These are phyloP conservation scores for Irpex rosettiformis DNA, from an alignment of 1,284 basidiomycete genomes.

Conservation along the genomic window DNA sequence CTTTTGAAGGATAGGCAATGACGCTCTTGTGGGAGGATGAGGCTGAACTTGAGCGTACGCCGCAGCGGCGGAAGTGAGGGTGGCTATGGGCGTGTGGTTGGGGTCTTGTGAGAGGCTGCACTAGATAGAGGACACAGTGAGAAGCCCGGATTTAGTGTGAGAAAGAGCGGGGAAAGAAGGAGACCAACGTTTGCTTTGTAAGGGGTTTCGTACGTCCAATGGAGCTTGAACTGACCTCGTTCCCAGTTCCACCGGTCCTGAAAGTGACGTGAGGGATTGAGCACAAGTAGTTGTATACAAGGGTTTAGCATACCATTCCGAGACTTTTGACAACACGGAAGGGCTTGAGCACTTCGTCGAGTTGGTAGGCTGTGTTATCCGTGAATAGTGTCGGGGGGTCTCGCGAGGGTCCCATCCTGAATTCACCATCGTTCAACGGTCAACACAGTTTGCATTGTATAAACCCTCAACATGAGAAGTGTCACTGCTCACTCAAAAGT, in stretches of 20 bases:
- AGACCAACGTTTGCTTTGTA: conserved; percentile 7
- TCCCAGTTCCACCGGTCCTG: conserved; percentile 16
- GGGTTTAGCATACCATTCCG: conserved; percentile 2
- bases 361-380: conserved; percentile 4
- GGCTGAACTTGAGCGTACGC: conserved; percentile 7
- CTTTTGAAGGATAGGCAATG: too few relatives aligned
- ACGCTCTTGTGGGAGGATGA: too few relatives aligned
- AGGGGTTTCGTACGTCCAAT: conserved; percentile 10
- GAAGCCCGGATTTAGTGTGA: background rate
- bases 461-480: background rate
- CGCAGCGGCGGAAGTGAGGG: conserved; percentile 4
- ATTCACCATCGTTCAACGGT: background rate
- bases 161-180: background rate
- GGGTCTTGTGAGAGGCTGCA: conserved; percentile 4
- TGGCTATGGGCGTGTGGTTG: conserved; percentile 4
- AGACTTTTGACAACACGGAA: conserved; percentile 10
- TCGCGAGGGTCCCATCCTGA: conserved; percentile 14
- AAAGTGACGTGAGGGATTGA: background rate
- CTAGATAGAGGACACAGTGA: background rate
- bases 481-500: conserved; percentile 15
- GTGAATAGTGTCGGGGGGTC: conserved; percentile 11
- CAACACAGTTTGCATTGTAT: background rate
- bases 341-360: conserved; percentile 10
- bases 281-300: background rate
- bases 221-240: conserved; percentile 8